These are phyloP conservation scores for Colletotrichum sp. DNA, from an alignment of 2,329 filamentous ascomycete species.

Conservation along the genomic window DNA sequence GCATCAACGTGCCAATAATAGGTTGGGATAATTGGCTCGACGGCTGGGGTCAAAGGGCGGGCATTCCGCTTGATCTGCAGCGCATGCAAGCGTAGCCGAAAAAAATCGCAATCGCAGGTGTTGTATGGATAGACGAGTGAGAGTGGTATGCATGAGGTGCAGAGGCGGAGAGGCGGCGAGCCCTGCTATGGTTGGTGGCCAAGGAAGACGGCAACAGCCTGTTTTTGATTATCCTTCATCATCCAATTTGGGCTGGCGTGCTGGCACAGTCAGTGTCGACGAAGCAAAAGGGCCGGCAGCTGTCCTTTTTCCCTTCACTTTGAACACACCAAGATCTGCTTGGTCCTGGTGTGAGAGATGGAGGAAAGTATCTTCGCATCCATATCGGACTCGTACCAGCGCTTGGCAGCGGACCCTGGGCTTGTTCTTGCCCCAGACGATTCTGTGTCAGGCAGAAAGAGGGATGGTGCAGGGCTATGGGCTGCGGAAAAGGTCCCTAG, in stretches of 20 bases:
- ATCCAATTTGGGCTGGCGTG: not conserved
- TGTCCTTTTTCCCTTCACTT: not conserved
- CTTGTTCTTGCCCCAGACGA: not conserved
- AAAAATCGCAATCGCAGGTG: not conserved
- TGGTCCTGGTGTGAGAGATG: not conserved
- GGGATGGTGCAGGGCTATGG: not conserved
- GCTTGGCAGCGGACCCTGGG: not conserved
- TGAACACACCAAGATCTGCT: not conserved
- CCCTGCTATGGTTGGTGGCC: not conserved
- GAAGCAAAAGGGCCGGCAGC: not conserved
- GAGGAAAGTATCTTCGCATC: not conserved
- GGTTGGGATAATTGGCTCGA: not conserved
- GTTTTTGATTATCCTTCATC: not conserved
- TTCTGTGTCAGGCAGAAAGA: not conserved
- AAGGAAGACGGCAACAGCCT: not conserved
- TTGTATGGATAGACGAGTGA: constrained; percentile 1
- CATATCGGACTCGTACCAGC: not conserved
- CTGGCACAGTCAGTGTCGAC: not conserved
- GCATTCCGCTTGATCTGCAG: constrained; percentile 13
- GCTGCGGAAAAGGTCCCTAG: not conserved
- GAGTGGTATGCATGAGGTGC: not conserved
- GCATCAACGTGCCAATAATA: constrained; percentile 6
- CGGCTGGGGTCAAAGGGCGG: constrained; percentile 4
- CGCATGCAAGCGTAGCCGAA: constrained; percentile 1
- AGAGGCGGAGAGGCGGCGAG: not conserved